A percentile compares a stretch with the other conserved stretches of the same genome.
Conservation (phyloP, 2,329 filamentous ascomycete genomes). For the Neurospora crassa region DNA sequence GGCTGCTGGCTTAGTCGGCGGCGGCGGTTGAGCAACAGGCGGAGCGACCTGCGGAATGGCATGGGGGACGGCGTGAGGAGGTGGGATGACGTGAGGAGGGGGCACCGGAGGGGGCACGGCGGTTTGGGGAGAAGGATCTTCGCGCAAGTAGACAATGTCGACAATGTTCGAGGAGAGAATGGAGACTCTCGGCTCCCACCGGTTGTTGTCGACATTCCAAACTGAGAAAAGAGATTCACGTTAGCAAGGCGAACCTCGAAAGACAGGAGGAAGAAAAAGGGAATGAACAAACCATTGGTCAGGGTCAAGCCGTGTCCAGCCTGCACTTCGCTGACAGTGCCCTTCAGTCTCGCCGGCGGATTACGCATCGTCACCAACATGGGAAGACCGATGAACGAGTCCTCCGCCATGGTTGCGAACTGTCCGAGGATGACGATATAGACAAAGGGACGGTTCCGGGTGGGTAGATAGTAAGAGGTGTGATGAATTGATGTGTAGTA, state of each 20-base stretch:
- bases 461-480: neutral
- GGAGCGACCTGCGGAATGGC: slow-evolving; percentile 2
- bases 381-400: slow-evolving; percentile 62
- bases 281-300: slow-evolving; percentile 52
- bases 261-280: neutral
- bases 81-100: slow-evolving; percentile 20
- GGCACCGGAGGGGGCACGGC: slow-evolving; percentile 18
- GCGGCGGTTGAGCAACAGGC: slow-evolving; percentile 3
- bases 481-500: neutral
- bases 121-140: slow-evolving; percentile 1
- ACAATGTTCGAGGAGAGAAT: slow-evolving; percentile 36
- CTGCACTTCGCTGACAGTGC: slow-evolving; percentile 59
- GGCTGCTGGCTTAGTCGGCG: slow-evolving; percentile 16
- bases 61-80: slow-evolving; percentile 20
- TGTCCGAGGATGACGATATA: neutral
- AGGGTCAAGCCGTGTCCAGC: slow-evolving; percentile 60
- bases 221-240: slow-evolving; percentile 20
- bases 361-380: slow-evolving; percentile 64
- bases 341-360: slow-evolving; percentile 56
- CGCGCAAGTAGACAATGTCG: slow-evolving; percentile 31
- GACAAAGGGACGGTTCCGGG: neutral
- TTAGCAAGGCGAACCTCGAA: neutral
- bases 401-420: slow-evolving; percentile 45
- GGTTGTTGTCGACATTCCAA: slow-evolving; percentile 26
- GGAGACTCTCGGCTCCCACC: slow-evolving; percentile 34